Conservation (phyloP, 129 eudicot genomes). For the Calendula officinalis region DNA sequence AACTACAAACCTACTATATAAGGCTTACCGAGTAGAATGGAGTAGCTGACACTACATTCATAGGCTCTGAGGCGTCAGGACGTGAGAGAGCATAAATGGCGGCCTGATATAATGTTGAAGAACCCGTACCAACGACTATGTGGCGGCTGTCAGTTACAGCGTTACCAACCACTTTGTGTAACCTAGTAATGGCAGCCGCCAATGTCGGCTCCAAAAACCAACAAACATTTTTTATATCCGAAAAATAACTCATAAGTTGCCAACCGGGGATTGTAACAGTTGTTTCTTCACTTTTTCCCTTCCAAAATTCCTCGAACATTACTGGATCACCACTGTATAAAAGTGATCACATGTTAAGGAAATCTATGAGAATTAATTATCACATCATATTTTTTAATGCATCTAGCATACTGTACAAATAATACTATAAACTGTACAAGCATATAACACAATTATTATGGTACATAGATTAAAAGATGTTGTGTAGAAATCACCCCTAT, state of each 20-base stretch:
- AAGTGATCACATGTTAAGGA: background rate
- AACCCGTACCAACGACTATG: slow-evolving; percentile 85
- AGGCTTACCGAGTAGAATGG: slow-evolving; percentile 70
- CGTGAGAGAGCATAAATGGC: slow-evolving; percentile 71
- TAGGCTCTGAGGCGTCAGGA: slow-evolving; percentile 39
- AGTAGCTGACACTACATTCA: slow-evolving; percentile 71
- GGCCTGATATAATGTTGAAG: slow-evolving; percentile 81
- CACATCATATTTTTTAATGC: no score
- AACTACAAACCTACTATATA: no score
- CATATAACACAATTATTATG: no score
- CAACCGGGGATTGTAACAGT: slow-evolving; percentile 66
- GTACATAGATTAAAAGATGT: no score
- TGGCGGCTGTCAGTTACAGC: slow-evolving; percentile 60
- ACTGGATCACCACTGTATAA: slow-evolving; percentile 84
- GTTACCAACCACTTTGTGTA: slow-evolving; percentile 76
- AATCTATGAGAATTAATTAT: no score
- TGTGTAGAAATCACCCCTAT: no score
- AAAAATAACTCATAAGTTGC: slow-evolving; percentile 72
- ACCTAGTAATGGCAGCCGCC: slow-evolving; percentile 42
- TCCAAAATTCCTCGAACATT: slow-evolving; percentile 82
- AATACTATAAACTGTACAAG: no score
- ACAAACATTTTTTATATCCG: slow-evolving; percentile 57
- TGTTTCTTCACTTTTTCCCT: slow-evolving; percentile 49
- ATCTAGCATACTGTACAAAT: no score
- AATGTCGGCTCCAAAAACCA: slow-evolving; percentile 81